Evolutionary conservation across 169 alveolate species (phyloP).

Genomic region (Plasmodium sp.): DNA sequence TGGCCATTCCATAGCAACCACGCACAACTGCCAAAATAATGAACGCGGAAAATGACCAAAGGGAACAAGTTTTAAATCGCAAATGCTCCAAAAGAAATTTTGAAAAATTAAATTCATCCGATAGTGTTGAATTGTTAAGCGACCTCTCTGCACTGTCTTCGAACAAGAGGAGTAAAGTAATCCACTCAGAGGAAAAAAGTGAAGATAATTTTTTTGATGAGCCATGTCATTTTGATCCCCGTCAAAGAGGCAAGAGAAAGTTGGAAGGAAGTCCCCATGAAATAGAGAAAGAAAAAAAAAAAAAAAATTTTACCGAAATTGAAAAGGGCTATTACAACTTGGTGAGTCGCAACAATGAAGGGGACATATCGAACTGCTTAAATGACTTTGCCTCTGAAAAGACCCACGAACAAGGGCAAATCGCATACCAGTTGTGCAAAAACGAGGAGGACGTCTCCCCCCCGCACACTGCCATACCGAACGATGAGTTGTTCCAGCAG

Average conservation of each 20-base stretch:
- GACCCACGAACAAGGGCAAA: not conserved
- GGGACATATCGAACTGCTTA: not conserved
- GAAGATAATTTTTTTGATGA: not conserved
- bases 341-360: not conserved
- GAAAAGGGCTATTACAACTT: not conserved
- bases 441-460: not conserved
- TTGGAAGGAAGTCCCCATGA: conserved; percentile 2
- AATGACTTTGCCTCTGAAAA: not conserved
- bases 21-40: not conserved
- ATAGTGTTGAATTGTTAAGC: conserved; percentile 3
- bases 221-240: not conserved
- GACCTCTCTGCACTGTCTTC: not conserved
- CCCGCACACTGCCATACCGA: not conserved
- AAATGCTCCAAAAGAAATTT: conserved; percentile 25
- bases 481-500: not conserved
- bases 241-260: conserved; percentile 28
- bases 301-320: conserved; percentile 3
- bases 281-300: conserved; percentile 21
- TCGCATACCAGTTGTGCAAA: not conserved
- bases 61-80: conserved; percentile 4
- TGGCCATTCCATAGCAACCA: not conserved
- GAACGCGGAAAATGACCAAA: not conserved
- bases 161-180: conserved; percentile 15
- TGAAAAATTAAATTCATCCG: not conserved
- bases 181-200: not conserved